These are phyloP conservation scores for Oenanthe sinensis DNA, from an alignment of 129 eudicot species.

Conservation along the genomic window DNA sequence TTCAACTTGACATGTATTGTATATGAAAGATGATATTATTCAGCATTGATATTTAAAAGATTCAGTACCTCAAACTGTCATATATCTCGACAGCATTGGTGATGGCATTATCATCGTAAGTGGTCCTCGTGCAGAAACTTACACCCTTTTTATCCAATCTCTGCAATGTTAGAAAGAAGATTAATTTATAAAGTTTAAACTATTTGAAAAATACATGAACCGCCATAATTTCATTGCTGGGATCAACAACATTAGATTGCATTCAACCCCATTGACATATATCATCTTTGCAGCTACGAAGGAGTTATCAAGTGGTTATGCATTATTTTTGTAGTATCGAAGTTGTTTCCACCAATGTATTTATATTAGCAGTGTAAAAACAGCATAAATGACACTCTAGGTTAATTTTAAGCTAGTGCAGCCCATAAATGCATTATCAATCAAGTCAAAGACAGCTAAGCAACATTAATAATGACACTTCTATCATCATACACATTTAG, in stretches of 20 bases:
- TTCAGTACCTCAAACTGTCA: constrained; percentile 40
- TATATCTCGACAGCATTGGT: constrained; percentile 90
- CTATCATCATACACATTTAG: not conserved
- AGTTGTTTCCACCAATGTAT: not conserved
- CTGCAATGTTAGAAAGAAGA: constrained; percentile 30
- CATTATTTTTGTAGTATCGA: not conserved
- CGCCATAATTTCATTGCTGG: not conserved
- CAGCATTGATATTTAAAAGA: not conserved
- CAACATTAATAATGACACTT: not conserved
- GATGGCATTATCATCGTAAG: constrained; percentile 80
- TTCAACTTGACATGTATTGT: not conserved
- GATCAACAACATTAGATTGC: not conserved
- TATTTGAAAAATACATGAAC: not conserved
- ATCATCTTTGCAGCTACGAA: not conserved
- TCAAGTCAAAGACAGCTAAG: not conserved
- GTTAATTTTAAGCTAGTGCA: not conserved
- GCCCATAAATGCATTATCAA: not conserved
- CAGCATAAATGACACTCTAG: not conserved
- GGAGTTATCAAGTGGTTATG: not conserved
- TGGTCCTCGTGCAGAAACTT: constrained; percentile 75
- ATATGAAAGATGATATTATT: not conserved
- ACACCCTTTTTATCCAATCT: constrained; percentile 65
- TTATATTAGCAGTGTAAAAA: not conserved
- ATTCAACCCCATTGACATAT: not conserved
- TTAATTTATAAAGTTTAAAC: not conserved